A percentile compares a stretch with the other conserved stretches of the same genome.
These are phyloP conservation scores for Colletotrichum incanum DNA, from an alignment of 2,329 filamentous ascomycete genomes.

Conservation along the genomic window DNA sequence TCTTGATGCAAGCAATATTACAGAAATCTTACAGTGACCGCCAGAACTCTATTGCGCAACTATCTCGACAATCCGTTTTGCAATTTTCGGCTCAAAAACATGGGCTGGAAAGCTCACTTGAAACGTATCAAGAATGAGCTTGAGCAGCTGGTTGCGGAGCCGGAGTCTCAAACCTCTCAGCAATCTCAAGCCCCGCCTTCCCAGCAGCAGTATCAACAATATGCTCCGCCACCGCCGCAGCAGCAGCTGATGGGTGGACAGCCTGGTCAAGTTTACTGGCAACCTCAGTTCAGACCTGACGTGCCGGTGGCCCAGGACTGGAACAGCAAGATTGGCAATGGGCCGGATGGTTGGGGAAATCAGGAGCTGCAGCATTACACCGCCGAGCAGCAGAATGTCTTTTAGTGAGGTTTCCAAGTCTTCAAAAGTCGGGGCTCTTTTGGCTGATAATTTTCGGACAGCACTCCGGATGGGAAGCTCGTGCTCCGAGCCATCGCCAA, in stretches of 20 bases:
- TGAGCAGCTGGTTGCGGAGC: constrained; percentile 53
- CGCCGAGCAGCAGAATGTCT: constrained; percentile 64
- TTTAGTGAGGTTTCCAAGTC: constrained; percentile 57
- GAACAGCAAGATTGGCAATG: constrained; percentile 68
- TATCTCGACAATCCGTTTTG: background rate
- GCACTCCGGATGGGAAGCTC: constrained; percentile 64
- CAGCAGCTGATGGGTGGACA: constrained; percentile 22
- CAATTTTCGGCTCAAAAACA: background rate
- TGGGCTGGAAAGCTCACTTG: constrained; percentile 55
- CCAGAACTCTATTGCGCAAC: background rate
- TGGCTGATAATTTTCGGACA: constrained; percentile 38
- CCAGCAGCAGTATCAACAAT: constrained; percentile 44
- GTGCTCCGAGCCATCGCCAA: constrained; percentile 67
- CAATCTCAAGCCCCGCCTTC: constrained; percentile 46
- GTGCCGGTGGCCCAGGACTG: constrained; percentile 66
- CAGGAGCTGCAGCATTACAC: constrained; percentile 74
- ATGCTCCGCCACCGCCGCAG: constrained; percentile 38
- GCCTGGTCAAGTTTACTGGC: constrained; percentile 63
- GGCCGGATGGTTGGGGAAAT: constrained; percentile 75
- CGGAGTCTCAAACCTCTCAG: constrained; percentile 43
- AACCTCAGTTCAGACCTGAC: constrained; percentile 63
- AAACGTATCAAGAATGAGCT: constrained; percentile 58
- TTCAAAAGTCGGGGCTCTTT: background rate
- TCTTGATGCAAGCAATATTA: background rate
- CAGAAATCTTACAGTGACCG: background rate